A percentile compares a stretch with the other conserved stretches of the same genome.
Conservation (phyloP, 2,329 filamentous ascomycete species). For the Endothia cerciana region DNA sequence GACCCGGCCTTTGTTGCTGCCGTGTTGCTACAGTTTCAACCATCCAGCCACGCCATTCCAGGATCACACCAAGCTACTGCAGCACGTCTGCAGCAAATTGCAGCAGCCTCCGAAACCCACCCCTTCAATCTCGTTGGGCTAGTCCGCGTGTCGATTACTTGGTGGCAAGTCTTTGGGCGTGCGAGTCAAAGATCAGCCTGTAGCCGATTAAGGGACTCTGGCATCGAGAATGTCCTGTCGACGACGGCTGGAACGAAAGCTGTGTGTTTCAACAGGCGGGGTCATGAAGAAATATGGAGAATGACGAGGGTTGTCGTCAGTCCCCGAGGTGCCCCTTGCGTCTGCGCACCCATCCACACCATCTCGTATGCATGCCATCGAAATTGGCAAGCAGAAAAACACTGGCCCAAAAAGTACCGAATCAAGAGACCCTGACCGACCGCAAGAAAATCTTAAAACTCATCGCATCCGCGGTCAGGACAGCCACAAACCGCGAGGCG, state of each 20-base stretch:
- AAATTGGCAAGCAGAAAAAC: conserved; percentile 11
- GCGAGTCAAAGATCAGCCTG: background rate
- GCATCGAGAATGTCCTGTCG: background rate
- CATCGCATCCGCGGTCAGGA: conserved; percentile 16
- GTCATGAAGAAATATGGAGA: background rate
- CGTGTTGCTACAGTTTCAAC: background rate
- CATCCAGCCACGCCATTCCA: background rate
- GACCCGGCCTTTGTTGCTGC: background rate
- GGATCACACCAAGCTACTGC: background rate
- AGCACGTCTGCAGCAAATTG: background rate
- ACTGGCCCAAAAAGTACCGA: conserved; percentile 8
- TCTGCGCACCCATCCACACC: conserved; percentile 8
- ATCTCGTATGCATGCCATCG: conserved; percentile 9
- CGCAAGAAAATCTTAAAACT: conserved; percentile 17
- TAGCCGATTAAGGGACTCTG: background rate
- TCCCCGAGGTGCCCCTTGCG: conserved; percentile 15
- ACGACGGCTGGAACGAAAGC: conserved; percentile 1
- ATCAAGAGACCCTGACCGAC: conserved; percentile 15
- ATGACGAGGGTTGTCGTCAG: conserved; percentile 14
- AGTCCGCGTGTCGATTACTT: background rate
- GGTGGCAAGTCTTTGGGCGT: background rate
- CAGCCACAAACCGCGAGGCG: conserved; percentile 1
- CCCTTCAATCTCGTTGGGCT: background rate
- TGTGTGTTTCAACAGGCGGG: conserved; percentile 15
- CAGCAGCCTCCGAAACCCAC: background rate